phyloP scores from a whole-genome alignment of 495 filamentous ascomycete species.

The Cercophora scortea region DNA sequence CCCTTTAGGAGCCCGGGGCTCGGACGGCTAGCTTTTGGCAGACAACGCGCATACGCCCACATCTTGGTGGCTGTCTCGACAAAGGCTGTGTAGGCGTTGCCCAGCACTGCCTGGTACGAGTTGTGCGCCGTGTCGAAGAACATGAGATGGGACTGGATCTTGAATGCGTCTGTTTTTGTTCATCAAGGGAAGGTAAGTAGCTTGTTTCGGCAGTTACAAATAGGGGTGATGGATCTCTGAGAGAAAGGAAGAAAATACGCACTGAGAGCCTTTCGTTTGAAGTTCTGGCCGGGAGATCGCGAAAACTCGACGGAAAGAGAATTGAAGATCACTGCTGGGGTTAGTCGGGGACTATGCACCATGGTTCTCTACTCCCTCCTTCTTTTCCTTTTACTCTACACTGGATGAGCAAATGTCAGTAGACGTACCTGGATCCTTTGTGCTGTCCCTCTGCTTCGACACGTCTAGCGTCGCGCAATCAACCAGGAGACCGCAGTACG shows the following conservation, averaged over 20 bases:
- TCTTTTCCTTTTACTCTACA: background rate
- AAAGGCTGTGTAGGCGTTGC: constrained; percentile 68
- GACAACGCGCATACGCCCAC: constrained; percentile 65
- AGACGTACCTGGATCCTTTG: constrained; percentile 18
- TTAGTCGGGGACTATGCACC: background rate
- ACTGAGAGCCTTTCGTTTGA: constrained; percentile 73
- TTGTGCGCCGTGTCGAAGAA: constrained; percentile 84
- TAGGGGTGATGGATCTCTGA: constrained; percentile 28
- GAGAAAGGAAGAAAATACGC: constrained; percentile 13
- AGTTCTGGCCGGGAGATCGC: constrained; percentile 59
- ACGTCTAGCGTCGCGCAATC: constrained; percentile 72
- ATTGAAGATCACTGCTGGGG: constrained; percentile 36
- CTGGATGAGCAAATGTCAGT: background rate
- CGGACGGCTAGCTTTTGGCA: constrained; percentile 49
- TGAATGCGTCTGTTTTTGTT: constrained; percentile 51
- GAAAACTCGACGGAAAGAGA: constrained; percentile 71
- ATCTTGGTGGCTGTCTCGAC: constrained; percentile 72
- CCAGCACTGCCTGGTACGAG: constrained; percentile 54
- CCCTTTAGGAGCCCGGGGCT: constrained; percentile 48
- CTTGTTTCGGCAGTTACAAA: constrained; percentile 35
- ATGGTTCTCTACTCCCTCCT: constrained; percentile 6
- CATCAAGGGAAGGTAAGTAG: constrained; percentile 18
- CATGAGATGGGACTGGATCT: constrained; percentile 81
- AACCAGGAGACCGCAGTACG: constrained; percentile 80
- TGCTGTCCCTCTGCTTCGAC: constrained; percentile 19